A percentile compares a stretch with the other conserved stretches of the same genome.
These are phyloP conservation scores for Thymus quinquecostatus DNA, from an alignment of 257 asterid species.

Conservation along the genomic window DNA sequence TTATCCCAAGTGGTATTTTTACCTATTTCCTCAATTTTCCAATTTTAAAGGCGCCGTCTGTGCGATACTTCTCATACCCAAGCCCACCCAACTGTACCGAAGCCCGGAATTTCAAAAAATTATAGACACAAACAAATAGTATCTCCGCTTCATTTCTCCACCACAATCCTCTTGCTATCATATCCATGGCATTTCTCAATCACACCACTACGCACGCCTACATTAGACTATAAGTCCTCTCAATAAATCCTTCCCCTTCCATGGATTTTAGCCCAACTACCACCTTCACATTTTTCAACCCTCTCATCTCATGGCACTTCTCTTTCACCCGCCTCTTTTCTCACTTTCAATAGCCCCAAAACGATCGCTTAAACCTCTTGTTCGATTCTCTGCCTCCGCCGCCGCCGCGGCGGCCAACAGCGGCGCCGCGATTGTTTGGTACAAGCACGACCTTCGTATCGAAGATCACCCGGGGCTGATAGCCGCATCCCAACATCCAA, in stretches of 20 bases:
- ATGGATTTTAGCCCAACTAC: slow-evolving; percentile 43
- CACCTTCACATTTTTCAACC: too few relatives aligned
- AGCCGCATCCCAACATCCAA: slow-evolving; percentile 62
- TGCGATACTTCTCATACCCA: too few relatives aligned
- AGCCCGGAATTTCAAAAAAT: too few relatives aligned
- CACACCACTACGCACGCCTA: slow-evolving; percentile 16
- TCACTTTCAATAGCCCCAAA: slow-evolving; percentile 35
- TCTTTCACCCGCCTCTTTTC: slow-evolving; percentile 41
- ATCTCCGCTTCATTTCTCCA: slow-evolving; percentile 52
- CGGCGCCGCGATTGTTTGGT: slow-evolving; percentile 75
- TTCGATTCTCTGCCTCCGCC: slow-evolving; percentile 39
- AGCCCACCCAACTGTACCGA: not conserved
- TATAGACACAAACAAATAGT: slow-evolving; percentile 9
- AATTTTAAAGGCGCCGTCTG: too few relatives aligned
- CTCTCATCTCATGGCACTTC: slow-evolving; percentile 56
- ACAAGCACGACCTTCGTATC: slow-evolving; percentile 89
- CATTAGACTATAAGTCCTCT: slow-evolving; percentile 21
- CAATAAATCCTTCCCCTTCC: not conserved
- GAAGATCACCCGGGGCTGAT: slow-evolving; percentile 83
- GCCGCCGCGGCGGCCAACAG: slow-evolving; percentile 37
- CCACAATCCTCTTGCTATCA: slow-evolving; percentile 47
- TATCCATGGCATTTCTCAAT: slow-evolving; percentile 37
- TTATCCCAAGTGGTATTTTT: too few relatives aligned
- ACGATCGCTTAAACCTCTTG: slow-evolving; percentile 27
- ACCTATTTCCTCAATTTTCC: too few relatives aligned